Evolutionary conservation across 1,139 yeast species (phyloP).

Genomic region (Hemisphaericaspora subhashii): DNA sequence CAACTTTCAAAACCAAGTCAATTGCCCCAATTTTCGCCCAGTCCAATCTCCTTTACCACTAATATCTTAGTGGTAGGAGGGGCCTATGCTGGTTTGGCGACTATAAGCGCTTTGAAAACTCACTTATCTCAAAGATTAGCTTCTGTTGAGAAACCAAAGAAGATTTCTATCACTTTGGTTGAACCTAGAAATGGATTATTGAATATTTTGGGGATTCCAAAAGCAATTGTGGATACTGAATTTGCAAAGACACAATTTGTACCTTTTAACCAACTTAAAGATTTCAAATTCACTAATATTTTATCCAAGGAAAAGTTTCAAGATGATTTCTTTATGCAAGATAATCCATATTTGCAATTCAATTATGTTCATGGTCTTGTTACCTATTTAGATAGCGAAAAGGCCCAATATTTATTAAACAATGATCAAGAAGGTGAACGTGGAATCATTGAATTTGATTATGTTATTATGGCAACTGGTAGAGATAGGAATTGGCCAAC

Average conservation of each 20-base stretch:
- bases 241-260: slow-evolving; percentile 48
- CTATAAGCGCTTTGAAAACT: slow-evolving; percentile 36
- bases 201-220: slow-evolving; percentile 53
- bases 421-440: slow-evolving; percentile 10
- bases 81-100: slow-evolving; percentile 50
- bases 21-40: slow-evolving; percentile 7
- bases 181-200: slow-evolving; percentile 56
- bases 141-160: slow-evolving; percentile 7
- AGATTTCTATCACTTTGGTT: slow-evolving; percentile 39
- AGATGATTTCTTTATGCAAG: slow-evolving; percentile 6
- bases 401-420: slow-evolving; percentile 25
- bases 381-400: slow-evolving; percentile 26
- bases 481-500: slow-evolving; percentile 56
- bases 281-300: slow-evolving; percentile 30
- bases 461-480: slow-evolving; percentile 51
- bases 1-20: slow-evolving; percentile 10
- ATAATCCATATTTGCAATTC: slow-evolving; percentile 13
- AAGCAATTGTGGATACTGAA: slow-evolving; percentile 44
- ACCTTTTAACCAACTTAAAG: slow-evolving; percentile 30
- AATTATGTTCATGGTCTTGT: slow-evolving; percentile 45
- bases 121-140: slow-evolving; percentile 20
- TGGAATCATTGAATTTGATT: slow-evolving; percentile 44
- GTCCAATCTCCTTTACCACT: slow-evolving; percentile 18
- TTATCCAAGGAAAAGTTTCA: slow-evolving; percentile 21
- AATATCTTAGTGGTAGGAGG: slow-evolving; percentile 53